Percentiles rank a stretch among this genome's conserved stretches.
phyloP scores from a whole-genome alignment of 352 stramenopile species.

The Phytophthora multivora region DNA sequence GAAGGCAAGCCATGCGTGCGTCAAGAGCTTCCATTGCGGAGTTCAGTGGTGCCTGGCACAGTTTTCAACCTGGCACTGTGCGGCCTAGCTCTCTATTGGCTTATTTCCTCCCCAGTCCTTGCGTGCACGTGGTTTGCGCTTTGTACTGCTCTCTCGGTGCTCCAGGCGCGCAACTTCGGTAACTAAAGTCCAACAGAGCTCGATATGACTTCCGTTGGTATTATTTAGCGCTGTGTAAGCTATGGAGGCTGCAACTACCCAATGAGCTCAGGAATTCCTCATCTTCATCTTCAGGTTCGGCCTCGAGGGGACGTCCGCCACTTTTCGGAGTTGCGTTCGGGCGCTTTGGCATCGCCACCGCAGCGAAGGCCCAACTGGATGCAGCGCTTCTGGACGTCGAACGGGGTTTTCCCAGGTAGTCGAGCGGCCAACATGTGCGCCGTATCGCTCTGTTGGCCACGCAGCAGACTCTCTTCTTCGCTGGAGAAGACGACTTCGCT shows the following conservation, averaged over 20 bases:
- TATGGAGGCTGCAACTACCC: background rate
- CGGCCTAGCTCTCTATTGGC: constrained; percentile 31
- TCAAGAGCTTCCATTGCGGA: constrained; percentile 36
- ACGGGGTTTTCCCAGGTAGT: constrained; percentile 39
- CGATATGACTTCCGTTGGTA: constrained; percentile 4
- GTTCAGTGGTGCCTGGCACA: constrained; percentile 33
- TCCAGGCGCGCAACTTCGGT: constrained; percentile 59
- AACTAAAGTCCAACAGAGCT: constrained; percentile 21
- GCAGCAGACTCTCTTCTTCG: constrained; percentile 58
- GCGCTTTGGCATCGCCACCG: constrained; percentile 31
- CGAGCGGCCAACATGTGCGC: constrained; percentile 37
- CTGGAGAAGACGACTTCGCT: constrained; percentile 48
- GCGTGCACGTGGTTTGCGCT: constrained; percentile 49
- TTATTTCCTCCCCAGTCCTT: constrained; percentile 38
- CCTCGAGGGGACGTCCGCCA: constrained; percentile 32
- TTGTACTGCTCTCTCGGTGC: constrained; percentile 47
- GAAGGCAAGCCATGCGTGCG: constrained; percentile 43
- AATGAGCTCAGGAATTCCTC: too few relatives aligned
- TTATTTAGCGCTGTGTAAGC: constrained; percentile 5
- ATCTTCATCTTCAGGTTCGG: constrained; percentile 1
- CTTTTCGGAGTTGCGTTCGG: constrained; percentile 48
- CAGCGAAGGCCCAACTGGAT: constrained; percentile 62
- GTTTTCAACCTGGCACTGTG: constrained; percentile 52
- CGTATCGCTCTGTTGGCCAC: constrained; percentile 44
- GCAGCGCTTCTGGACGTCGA: constrained; percentile 56